Base-by-base conservation (phyloP, 2,329 filamentous ascomycete genomes). In the Didymella segeticola region DNA sequence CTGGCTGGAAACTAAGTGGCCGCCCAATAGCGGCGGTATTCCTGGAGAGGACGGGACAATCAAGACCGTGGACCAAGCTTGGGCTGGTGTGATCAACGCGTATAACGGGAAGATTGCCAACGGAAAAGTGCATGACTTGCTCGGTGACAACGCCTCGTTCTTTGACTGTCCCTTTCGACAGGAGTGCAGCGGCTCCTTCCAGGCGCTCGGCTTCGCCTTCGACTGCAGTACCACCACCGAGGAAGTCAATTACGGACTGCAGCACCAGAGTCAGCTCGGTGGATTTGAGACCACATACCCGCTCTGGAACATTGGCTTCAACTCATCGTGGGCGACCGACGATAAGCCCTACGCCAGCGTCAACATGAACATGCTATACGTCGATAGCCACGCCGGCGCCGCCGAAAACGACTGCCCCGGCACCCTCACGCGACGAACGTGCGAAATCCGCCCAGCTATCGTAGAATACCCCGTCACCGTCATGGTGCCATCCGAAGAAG, bases 91-190 rank as follows among this genome's bases (percentile, higher is more conserved):
- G 1, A 34, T 67, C 33, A 61, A 59, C 15, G 63, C 63, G 4
- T 67, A 66, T 23, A 58, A 55, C 14, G 50, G 57, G 14, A 67
- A 66, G 39, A 60, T 67, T 36, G 63, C 64, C 0, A 64, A 66
- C 8, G 51, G 64, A 11, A 67, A 66, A 37, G 46, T 66, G 26
- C 63, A 66, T n/a, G 63, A 67, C 12, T 7, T 23, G 0, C 60
- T 64, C 8, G 42, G 49, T 0, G 43, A 42, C 1, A 57, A 55
- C 0, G 57, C 60, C 1, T 62, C 61, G 3, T 67, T 66, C 50
- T 66, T 64, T 33, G 56, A 49, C 6, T 67, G 64, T 12, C 61
- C 63, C 1, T 61, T 39, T 15, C 38, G 57, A 15, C 64, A 68
- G 19, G 62, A 68, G 12, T 67, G 65, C 47, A 55, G 43, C 7